Conservation (phyloP, 148 eudicot genomes). For the Suaeda aralocaspica region DNA sequence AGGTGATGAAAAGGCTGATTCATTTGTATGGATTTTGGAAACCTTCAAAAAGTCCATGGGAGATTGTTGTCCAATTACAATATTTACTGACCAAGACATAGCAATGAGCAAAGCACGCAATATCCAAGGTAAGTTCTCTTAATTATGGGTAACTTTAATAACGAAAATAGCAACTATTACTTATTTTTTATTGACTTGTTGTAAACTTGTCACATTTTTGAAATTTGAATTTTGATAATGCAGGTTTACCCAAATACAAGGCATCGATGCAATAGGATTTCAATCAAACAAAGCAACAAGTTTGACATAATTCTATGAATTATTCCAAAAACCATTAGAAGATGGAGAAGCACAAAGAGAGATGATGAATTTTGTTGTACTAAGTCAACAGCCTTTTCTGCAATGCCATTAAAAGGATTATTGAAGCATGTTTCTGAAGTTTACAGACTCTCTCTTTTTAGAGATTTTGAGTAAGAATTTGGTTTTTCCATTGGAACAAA, state of each 20-base stretch:
- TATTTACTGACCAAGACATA: background rate
- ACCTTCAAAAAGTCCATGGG: background rate
- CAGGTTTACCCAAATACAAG: background rate
- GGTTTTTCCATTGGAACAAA: background rate
- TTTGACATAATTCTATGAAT: background rate
- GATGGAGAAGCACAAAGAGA: background rate
- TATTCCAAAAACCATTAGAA: background rate
- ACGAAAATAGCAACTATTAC: background rate
- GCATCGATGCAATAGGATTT: constrained; percentile 1
- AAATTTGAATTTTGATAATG: no score
- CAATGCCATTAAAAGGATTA: background rate
- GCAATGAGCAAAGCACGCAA: background rate
- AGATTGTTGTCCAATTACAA: background rate
- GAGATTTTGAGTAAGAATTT: background rate
- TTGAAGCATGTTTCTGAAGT: background rate
- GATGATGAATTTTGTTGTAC: background rate
- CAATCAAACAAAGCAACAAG: background rate
- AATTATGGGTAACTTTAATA: background rate
- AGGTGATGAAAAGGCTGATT: background rate
- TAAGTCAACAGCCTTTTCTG: background rate
- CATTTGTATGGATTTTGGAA: background rate
- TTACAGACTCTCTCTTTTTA: background rate
- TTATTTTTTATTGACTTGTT: no score
- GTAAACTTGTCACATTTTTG: no score
- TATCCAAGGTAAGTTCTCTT: background rate